Conservation (phyloP, 768 basidiomycete genomes). For the Hygrocybe punicea region DNA sequence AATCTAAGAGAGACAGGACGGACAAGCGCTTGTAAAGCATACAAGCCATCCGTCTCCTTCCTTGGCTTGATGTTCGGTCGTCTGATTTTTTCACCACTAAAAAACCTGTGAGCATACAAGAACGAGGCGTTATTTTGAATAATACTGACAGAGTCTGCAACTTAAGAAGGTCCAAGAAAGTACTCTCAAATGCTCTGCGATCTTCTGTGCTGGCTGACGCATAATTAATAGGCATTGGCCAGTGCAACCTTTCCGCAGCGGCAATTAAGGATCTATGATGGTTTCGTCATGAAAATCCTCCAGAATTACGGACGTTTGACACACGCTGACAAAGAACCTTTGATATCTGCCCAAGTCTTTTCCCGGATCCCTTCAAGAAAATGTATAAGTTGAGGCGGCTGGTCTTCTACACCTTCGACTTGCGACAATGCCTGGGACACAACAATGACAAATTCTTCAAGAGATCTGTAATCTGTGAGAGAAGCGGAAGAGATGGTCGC, state of each 20-base stretch:
- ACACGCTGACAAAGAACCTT: slow-evolving; percentile 58
- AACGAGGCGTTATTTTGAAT: not conserved
- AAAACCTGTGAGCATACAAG: slow-evolving; percentile 4
- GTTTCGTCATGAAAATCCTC: slow-evolving; percentile 7
- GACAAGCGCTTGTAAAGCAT: slow-evolving; percentile 80
- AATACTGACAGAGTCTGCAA: slow-evolving; percentile 73
- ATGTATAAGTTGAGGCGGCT: slow-evolving; percentile 54
- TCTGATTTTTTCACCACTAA: slow-evolving; percentile 54
- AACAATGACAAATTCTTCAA: slow-evolving; percentile 59
- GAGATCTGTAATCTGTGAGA: slow-evolving; percentile 54
- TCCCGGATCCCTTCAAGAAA: slow-evolving; percentile 64
- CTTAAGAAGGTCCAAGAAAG: slow-evolving; percentile 71
- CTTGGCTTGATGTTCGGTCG: slow-evolving; percentile 18
- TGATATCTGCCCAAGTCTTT: slow-evolving; percentile 77
- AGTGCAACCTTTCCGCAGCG: slow-evolving; percentile 72
- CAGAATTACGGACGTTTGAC: slow-evolving; percentile 21
- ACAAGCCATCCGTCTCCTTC: slow-evolving; percentile 57
- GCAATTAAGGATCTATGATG: slow-evolving; percentile 53
- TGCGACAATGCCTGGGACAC: slow-evolving; percentile 44
- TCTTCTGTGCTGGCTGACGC: slow-evolving; percentile 45
- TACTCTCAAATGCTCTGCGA: slow-evolving; percentile 64
- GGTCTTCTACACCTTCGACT: slow-evolving; percentile 46
- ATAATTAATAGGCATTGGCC: slow-evolving; percentile 80
- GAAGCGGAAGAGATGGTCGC: slow-evolving; percentile 44
- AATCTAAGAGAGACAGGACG: slow-evolving; percentile 83